These are phyloP conservation scores for Cystoderma amianthinum DNA, from an alignment of 768 basidiomycete genomes.

Conservation along the genomic window DNA sequence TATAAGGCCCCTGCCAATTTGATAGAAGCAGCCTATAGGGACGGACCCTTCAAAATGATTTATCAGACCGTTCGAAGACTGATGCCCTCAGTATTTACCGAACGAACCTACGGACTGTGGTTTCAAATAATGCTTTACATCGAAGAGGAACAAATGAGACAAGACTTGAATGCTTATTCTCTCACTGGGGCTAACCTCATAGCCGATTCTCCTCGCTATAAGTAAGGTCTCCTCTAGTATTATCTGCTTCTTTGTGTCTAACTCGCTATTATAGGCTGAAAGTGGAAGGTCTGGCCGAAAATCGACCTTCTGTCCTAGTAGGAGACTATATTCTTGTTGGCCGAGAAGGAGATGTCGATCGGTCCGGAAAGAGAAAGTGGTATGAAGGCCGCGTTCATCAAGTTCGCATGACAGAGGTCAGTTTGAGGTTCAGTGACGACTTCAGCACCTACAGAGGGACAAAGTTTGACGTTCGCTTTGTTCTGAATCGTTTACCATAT, in stretches of 20 bases:
- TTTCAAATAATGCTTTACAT: constrained; percentile 41
- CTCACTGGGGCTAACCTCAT: constrained; percentile 26
- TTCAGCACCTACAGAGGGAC: constrained; percentile 34
- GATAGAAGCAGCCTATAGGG: constrained; percentile 22
- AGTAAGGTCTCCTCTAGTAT: constrained; percentile 20
- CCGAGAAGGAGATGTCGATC: constrained; percentile 13
- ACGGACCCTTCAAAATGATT: constrained; percentile 9
- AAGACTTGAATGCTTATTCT: constrained; percentile 29
- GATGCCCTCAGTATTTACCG: constrained; percentile 27
- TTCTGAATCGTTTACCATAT: constrained; percentile 44
- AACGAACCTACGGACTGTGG: constrained; percentile 31
- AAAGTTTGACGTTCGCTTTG: constrained; percentile 48
- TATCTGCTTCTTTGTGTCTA: too few species aligned
- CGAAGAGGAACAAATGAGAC: constrained; percentile 41
- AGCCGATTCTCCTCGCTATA: constrained; percentile 31
- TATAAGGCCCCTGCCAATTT: constrained; percentile 24
- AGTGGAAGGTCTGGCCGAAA: constrained; percentile 52
- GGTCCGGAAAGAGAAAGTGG: constrained; percentile 19
- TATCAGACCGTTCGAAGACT: constrained; percentile 18
- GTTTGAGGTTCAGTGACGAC: constrained; percentile 35
- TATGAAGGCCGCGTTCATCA: constrained; percentile 42
- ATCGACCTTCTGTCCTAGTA: constrained; percentile 50
- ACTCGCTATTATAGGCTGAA: constrained; percentile 28
- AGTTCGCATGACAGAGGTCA: constrained; percentile 32
- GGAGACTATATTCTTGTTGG: constrained; percentile 38